Percentiles rank a stretch among this genome's conserved stretches.
phyloP scores from a whole-genome alignment of 768 basidiomycete genomes.

The Mrakia frigida region DNA sequence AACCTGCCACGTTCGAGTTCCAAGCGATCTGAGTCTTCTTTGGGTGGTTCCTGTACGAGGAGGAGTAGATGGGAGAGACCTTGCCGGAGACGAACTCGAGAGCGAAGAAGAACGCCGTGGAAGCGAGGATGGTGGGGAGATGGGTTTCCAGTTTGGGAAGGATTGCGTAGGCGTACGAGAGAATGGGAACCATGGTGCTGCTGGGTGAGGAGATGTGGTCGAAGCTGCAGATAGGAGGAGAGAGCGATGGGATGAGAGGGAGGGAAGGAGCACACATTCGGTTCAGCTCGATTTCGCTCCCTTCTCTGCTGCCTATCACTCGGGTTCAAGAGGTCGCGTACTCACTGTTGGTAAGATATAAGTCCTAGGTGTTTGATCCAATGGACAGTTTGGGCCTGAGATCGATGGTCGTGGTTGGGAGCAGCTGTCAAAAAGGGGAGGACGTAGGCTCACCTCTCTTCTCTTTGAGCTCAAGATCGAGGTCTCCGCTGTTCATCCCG shows the following conservation, averaged over 20 bases:
- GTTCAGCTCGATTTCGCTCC: neutral
- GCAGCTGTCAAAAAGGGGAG: neutral
- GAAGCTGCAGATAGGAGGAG: neutral
- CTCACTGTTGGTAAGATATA: neutral
- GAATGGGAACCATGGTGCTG: conserved; percentile 4
- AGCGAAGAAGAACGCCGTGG: conserved; percentile 10
- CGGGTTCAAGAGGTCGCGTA: neutral
- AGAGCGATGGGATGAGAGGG: neutral
- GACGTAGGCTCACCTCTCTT: neutral
- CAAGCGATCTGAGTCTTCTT: conserved; percentile 16
- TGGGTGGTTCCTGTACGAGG: neutral
- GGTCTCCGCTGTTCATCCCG: neutral
- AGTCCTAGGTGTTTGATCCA: neutral
- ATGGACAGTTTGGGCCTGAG: neutral
- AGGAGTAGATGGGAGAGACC: neutral
- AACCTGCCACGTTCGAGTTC: conserved; percentile 15
- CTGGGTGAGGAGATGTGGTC: neutral
- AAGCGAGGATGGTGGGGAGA: conserved; percentile 12
- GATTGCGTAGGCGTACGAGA: neutral
- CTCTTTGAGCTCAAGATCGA: neutral
- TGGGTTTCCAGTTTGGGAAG: conserved; percentile 2
- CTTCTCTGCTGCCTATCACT: neutral
- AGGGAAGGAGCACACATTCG: neutral
- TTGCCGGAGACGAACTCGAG: neutral
- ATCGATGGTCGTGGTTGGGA: neutral